A percentile compares a stretch with the other conserved stretches of the same genome.
phyloP scores from a whole-genome alignment of 2,329 filamentous ascomycete species.

The Trematosphaeria pertusa region DNA sequence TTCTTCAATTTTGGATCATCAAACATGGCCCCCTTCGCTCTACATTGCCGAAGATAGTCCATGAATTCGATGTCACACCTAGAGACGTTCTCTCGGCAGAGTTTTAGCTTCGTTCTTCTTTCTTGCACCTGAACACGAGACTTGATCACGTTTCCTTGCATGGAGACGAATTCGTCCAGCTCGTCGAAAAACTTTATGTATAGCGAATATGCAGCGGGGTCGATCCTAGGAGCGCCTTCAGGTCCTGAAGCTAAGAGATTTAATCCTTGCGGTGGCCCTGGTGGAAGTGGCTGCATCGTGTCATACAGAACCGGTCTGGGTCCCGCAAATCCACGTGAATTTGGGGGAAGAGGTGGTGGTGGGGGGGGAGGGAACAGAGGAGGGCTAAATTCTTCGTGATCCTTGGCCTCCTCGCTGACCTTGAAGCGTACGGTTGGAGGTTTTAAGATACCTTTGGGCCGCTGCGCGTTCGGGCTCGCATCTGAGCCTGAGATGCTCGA shows the following conservation, averaged over 20 bases:
- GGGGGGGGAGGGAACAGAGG: neutral
- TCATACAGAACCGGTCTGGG: neutral
- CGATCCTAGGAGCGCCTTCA: neutral
- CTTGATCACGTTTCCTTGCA: conserved; percentile 16
- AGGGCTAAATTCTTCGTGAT: neutral
- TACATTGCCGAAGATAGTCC: conserved; percentile 13
- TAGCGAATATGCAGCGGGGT: conserved; percentile 9
- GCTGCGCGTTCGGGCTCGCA: neutral
- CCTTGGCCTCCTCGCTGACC: neutral
- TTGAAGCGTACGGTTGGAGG: neutral
- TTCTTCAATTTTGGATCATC: conserved; percentile 8
- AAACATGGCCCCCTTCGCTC: neutral
- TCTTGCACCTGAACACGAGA: conserved; percentile 22
- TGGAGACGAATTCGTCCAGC: conserved; percentile 17
- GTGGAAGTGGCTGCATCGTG: neutral
- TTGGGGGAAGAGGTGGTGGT: no score
- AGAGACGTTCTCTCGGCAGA: conserved; percentile 14
- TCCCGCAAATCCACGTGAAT: no score
- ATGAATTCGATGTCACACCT: conserved; percentile 18
- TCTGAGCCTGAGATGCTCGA: neutral
- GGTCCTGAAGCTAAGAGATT: conserved; percentile 3
- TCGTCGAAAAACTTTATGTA: conserved; percentile 27
- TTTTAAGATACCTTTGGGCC: conserved; percentile 1
- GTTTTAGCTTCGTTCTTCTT: conserved; percentile 11
- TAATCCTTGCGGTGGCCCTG: conserved; percentile 8